Evolutionary conservation across 176 grass and related monocot genomes (phyloP).

Genomic region (Stipa capillata): DNA sequence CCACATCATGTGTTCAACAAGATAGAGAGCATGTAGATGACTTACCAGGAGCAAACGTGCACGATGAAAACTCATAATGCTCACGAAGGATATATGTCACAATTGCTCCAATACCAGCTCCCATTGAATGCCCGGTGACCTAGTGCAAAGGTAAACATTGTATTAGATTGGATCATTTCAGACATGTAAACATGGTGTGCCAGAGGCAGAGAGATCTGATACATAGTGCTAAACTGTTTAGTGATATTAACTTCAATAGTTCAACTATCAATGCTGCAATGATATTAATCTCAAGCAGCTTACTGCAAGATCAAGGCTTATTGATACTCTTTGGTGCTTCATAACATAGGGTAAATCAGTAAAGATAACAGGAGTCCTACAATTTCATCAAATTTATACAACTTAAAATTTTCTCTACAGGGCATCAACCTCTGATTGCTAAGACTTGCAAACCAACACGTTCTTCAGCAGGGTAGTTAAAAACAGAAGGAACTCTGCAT

Average conservation of each 20-base stretch:
- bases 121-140: slow-evolving; percentile 87
- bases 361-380: neutral
- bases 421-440: neutral
- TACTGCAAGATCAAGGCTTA: neutral
- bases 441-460: neutral
- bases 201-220: neutral
- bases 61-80: slow-evolving; percentile 55
- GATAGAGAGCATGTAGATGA: neutral
- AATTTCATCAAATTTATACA: neutral
- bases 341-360: neutral
- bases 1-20: neutral
- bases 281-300: neutral
- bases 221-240: neutral
- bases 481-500: too few species aligned
- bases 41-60: slow-evolving; percentile 77
- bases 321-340: too few species aligned
- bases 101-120: slow-evolving; percentile 71
- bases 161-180: neutral
- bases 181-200: neutral
- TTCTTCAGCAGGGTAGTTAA: neutral
- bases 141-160: slow-evolving; percentile 10
- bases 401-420: neutral
- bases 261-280: neutral
- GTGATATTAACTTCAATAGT: neutral
- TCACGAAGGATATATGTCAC: slow-evolving; percentile 80